Conservation (phyloP, 257 asterid genomes). For the Fraxinus quadrangulata region DNA sequence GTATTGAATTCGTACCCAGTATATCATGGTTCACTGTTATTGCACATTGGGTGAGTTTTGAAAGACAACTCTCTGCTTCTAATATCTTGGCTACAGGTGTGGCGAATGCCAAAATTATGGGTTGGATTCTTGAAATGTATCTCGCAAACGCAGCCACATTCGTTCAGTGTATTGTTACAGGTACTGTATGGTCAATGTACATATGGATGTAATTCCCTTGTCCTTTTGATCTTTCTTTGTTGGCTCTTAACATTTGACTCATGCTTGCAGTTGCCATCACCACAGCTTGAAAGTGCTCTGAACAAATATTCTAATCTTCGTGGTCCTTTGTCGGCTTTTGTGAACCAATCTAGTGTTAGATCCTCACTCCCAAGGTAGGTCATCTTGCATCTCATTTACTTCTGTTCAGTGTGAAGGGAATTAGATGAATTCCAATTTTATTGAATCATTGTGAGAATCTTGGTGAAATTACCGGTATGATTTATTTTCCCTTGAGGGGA, state of each 20-base stretch:
- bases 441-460: not conserved
- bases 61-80: conserved; percentile 19
- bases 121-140: conserved; percentile 92
- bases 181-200: conserved; percentile 38
- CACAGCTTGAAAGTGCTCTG: conserved; percentile 87
- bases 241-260: conserved; percentile 20
- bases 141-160: conserved; percentile 94
- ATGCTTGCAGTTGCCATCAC: conserved; percentile 87
- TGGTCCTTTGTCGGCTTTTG: conserved; percentile 67
- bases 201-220: conserved; percentile 14
- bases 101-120: conserved; percentile 97
- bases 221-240: conserved; percentile 14
- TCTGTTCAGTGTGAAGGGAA: not conserved
- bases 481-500: not conserved
- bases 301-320: conserved; percentile 83
- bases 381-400: conserved; percentile 8
- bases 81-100: conserved; percentile 56
- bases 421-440: not conserved
- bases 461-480: not conserved
- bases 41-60: not conserved
- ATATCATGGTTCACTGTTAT: conserved; percentile 14
- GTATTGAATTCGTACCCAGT: not conserved
- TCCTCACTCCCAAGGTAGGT: conserved; percentile 77
- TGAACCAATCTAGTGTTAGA: conserved; percentile 56
- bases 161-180: conserved; percentile 84